These are phyloP conservation scores for Centaurea solstitialis DNA, from an alignment of 129 eudicot genomes.

Conservation along the genomic window DNA sequence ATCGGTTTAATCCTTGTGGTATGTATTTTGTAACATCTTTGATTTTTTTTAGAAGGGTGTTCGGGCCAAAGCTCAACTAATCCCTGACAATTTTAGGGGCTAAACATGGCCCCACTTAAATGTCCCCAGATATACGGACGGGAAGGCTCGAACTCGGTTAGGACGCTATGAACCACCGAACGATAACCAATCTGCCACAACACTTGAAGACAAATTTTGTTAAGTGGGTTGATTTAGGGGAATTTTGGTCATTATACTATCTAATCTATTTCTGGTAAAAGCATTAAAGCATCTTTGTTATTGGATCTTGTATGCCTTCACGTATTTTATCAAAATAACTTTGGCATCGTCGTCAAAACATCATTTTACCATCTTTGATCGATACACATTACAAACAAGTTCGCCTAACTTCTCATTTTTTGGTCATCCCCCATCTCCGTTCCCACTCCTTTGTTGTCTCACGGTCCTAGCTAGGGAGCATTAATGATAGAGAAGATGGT, in stretches of 20 bases:
- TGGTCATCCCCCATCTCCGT: neutral
- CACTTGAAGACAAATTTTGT: too few relatives aligned
- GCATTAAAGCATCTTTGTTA: neutral
- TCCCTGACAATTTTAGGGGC: too few relatives aligned
- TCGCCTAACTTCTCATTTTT: neutral
- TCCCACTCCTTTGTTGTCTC: neutral
- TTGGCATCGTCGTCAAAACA: neutral
- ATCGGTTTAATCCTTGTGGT: too few relatives aligned
- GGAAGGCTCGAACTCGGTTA: too few relatives aligned
- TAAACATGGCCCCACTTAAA: too few relatives aligned
- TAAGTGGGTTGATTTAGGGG: neutral
- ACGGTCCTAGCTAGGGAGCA: neutral
- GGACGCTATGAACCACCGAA: too few relatives aligned
- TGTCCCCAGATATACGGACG: too few relatives aligned
- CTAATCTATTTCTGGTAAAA: neutral
- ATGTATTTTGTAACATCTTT: neutral
- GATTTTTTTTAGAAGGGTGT: neutral
- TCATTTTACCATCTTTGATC: neutral
- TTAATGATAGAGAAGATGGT: neutral
- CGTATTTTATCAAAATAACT: neutral
- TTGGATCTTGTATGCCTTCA: neutral
- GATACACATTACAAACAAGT: neutral
- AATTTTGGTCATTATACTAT: neutral
- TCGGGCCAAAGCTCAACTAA: too few relatives aligned
- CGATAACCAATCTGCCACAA: too few relatives aligned